phyloP scores from a whole-genome alignment of 495 filamentous ascomycete species.

The Pseudotulostoma volvatum region DNA sequence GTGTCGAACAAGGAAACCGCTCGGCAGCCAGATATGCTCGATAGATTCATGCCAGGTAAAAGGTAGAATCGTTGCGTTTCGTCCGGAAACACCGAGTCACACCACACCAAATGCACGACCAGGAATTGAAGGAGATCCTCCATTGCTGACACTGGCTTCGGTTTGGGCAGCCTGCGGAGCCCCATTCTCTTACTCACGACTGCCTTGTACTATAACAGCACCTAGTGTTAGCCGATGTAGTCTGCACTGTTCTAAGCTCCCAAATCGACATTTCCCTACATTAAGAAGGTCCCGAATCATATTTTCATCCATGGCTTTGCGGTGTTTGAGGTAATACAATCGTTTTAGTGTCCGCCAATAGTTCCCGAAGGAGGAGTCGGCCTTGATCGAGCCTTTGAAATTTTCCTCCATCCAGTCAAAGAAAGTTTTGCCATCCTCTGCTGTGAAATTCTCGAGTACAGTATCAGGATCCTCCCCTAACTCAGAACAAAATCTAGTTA shows the following conservation, averaged over 20 bases:
- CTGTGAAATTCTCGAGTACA: conserved; percentile 3
- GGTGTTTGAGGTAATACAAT: conserved; percentile 4
- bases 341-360: conserved; percentile 6
- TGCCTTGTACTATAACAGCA: not conserved
- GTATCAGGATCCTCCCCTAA: conserved; percentile 3
- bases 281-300: conserved; percentile 1
- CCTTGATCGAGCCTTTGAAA: conserved; percentile 4
- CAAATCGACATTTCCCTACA: not conserved
- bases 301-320: conserved; percentile 2
- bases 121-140: conserved; percentile 2
- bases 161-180: conserved; percentile 1
- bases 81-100: conserved; percentile 1
- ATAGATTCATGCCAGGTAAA: conserved; percentile 1
- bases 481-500: conserved; percentile 4
- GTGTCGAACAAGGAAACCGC: conserved; percentile 2
- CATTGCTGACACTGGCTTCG: not conserved
- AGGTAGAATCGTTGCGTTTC: conserved; percentile 1
- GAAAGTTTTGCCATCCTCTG: conserved; percentile 4
- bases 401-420: conserved; percentile 7
- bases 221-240: not conserved
- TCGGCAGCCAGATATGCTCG: not conserved
- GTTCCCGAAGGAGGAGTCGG: conserved; percentile 1
- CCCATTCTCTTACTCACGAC: conserved; percentile 2
- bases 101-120: conserved; percentile 1
- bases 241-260: not conserved